Evolutionary conservation across 257 asterid genomes (phyloP).

Genomic region (Penstemon newberryi): DNA sequence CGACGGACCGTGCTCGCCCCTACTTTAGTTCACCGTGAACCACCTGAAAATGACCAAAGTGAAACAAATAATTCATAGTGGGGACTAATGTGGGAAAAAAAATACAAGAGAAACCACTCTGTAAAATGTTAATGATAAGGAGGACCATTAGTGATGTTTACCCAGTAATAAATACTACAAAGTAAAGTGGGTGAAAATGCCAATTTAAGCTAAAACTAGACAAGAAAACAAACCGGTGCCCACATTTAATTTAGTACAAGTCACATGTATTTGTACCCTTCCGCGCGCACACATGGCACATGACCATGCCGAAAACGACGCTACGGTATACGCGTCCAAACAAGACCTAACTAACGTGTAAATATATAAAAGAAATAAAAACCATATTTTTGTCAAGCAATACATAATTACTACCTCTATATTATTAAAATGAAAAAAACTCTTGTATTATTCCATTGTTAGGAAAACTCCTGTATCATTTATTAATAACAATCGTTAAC

Average conservation of each 20-base stretch:
- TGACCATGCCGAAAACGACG: conserved; percentile 15
- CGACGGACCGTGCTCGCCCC: too few species aligned
- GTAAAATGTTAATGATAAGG: too few species aligned
- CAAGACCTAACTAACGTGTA: conserved; percentile 21
- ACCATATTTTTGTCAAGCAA: neutral
- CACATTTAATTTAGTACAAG: neutral
- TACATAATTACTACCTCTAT: neutral
- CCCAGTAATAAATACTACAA: neutral
- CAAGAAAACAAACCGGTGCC: neutral
- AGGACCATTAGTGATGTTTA: too few species aligned
- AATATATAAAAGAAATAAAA: neutral
- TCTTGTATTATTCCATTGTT: too few species aligned
- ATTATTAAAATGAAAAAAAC: neutral
- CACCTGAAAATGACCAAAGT: too few species aligned
- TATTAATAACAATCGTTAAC: too few species aligned
- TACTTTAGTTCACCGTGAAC: too few species aligned
- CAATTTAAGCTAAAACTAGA: neutral
- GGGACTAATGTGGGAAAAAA: too few species aligned
- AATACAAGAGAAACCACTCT: too few species aligned
- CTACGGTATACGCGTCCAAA: conserved; percentile 28
- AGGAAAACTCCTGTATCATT: too few species aligned
- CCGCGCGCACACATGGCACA: neutral
- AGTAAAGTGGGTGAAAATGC: conserved; percentile 5
- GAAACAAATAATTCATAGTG: too few species aligned
- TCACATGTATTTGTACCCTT: neutral